Evolutionary conservation across 257 asterid genomes (phyloP).

Genomic region (Eucommia ulmoides): DNA sequence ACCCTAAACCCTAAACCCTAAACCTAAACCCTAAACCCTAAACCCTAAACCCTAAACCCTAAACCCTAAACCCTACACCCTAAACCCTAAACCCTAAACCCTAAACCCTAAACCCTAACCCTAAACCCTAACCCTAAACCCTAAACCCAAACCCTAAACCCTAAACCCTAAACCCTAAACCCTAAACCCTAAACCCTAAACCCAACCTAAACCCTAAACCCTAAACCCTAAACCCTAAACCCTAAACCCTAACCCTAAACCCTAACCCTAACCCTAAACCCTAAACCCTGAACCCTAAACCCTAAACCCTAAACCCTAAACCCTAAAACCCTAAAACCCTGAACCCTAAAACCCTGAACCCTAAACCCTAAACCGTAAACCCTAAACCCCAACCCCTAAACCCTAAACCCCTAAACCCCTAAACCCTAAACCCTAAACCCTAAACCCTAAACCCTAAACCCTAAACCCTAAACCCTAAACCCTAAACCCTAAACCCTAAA

Average conservation of each 20-base stretch:
- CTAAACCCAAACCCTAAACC: constrained; percentile 7
- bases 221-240: constrained; percentile 3
- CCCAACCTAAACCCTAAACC: constrained; percentile 7
- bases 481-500: constrained; percentile 13
- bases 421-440: constrained; percentile 11
- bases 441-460: constrained; percentile 11
- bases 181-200: constrained; percentile 7
- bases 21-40: neutral
- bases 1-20: constrained; percentile 3
- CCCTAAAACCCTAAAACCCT: constrained; percentile 2
- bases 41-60: neutral
- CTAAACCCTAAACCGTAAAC: constrained; percentile 9
- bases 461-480: constrained; percentile 10
- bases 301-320: constrained; percentile 7
- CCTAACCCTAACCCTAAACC: constrained; percentile 9
- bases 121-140: too few relatives aligned
- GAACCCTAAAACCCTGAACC: constrained; percentile 6
- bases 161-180: neutral
- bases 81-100: constrained; percentile 8
- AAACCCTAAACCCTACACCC: too few relatives aligned
- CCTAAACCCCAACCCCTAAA: too few relatives aligned
- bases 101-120: constrained; percentile 10
- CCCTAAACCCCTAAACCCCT: too few relatives aligned
- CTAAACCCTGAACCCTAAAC: constrained; percentile 6
- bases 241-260: constrained; percentile 9